phyloP scores from a whole-genome alignment of 306 rosid genomes.

The Prosopis cineraria region DNA sequence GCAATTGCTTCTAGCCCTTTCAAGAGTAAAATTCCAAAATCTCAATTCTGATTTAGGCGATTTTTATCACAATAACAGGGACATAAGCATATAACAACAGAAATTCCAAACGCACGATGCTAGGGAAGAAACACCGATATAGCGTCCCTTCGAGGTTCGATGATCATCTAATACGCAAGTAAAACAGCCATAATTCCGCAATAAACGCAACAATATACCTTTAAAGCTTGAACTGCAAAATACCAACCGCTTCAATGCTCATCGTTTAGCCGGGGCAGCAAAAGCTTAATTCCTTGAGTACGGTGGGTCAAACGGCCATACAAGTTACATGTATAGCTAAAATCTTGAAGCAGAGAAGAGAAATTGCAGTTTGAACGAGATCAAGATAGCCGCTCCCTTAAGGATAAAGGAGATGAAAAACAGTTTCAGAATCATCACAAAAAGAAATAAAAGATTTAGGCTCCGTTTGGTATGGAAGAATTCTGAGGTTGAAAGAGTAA shows the following conservation, averaged over 20 bases:
- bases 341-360: conserved; percentile 11
- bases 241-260: neutral
- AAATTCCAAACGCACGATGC: neutral
- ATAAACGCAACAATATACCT: neutral
- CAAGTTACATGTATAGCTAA: neutral
- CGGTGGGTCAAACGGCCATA: neutral
- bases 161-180: neutral
- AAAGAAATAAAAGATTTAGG: no score
- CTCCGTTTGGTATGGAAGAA: no score
- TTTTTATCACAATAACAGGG: neutral
- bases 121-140: neutral
- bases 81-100: neutral
- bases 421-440: no score
- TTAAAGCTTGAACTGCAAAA: neutral
- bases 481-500: no score
- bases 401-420: neutral
- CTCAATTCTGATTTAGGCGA: neutral
- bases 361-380: neutral
- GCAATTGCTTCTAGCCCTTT: neutral
- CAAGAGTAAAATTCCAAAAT: neutral
- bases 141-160: neutral
- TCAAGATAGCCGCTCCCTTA: neutral
- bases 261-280: neutral
- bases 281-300: neutral
- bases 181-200: neutral